Conservation (phyloP, 495 filamentous ascomycete genomes). For the Penicillium ochrochloron region DNA sequence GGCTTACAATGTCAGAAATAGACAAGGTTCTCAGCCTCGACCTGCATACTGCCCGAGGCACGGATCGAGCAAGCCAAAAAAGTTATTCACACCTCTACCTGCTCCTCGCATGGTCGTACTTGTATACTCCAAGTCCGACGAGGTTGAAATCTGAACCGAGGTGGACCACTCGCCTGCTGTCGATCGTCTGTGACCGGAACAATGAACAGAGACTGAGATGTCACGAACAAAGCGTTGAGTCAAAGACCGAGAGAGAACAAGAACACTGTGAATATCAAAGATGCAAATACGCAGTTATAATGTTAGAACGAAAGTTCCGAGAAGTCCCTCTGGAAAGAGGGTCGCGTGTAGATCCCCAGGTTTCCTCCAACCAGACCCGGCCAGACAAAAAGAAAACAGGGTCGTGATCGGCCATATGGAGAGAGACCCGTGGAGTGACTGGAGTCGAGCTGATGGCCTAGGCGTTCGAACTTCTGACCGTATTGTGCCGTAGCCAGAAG, state of each 20-base stretch:
- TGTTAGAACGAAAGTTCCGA: slow-evolving; percentile 4
- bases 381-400: slow-evolving; percentile 8
- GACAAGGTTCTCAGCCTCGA: slow-evolving; percentile 13
- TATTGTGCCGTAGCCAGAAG: neutral
- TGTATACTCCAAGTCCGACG: slow-evolving; percentile 18
- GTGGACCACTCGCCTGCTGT: slow-evolving; percentile 5
- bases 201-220: neutral
- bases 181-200: neutral
- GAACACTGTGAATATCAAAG: neutral
- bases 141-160: slow-evolving; percentile 24
- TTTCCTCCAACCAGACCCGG: neutral
- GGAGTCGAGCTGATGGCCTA: neutral
- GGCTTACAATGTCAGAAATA: slow-evolving; percentile 2
- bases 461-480: slow-evolving; percentile 3
- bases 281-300: neutral
- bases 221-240: neutral
- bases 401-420: slow-evolving; percentile 20
- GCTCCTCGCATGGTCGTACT: slow-evolving; percentile 8
- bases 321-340: slow-evolving; percentile 1
- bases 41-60: slow-evolving; percentile 17
- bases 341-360: slow-evolving; percentile 6
- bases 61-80: slow-evolving; percentile 9
- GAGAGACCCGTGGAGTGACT: slow-evolving; percentile 4
- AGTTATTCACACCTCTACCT: neutral
- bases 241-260: neutral